phyloP scores from a whole-genome alignment of 352 stramenopile species.

The Phytophthora podocarpi region DNA sequence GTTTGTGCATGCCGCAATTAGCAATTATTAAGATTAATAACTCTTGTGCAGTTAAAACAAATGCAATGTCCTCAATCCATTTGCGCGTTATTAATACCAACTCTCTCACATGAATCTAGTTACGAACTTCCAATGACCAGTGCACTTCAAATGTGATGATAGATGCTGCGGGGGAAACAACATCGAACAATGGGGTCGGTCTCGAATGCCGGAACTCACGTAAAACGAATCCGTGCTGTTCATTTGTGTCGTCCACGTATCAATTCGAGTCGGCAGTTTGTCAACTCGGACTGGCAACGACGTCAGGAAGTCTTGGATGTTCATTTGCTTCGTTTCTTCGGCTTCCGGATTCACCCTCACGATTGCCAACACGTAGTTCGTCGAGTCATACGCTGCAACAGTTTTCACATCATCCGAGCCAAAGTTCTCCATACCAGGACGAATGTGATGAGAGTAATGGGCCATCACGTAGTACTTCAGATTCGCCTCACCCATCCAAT shows the following conservation, averaged over 20 bases:
- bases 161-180: background rate
- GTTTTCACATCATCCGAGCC: background rate
- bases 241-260: background rate
- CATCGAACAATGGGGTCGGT: background rate
- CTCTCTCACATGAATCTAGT: too few relatives aligned
- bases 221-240: background rate
- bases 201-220: background rate
- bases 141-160: background rate
- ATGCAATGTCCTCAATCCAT: too few relatives aligned
- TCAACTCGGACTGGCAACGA: background rate
- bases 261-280: background rate
- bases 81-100: too few relatives aligned
- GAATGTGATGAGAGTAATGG: constrained; percentile 57
- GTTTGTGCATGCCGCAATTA: too few relatives aligned
- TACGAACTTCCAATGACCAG: background rate
- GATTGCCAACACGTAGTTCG: background rate
- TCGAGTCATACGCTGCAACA: background rate
- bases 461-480: constrained; percentile 53
- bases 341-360: background rate
- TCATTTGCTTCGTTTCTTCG: background rate
- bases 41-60: too few relatives aligned
- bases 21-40: too few relatives aligned
- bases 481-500: constrained; percentile 40
- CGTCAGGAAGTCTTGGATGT: background rate
- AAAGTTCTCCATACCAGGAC: background rate